Conservation (phyloP, 148 eudicot genomes). For the Linanthus parryae region DNA sequence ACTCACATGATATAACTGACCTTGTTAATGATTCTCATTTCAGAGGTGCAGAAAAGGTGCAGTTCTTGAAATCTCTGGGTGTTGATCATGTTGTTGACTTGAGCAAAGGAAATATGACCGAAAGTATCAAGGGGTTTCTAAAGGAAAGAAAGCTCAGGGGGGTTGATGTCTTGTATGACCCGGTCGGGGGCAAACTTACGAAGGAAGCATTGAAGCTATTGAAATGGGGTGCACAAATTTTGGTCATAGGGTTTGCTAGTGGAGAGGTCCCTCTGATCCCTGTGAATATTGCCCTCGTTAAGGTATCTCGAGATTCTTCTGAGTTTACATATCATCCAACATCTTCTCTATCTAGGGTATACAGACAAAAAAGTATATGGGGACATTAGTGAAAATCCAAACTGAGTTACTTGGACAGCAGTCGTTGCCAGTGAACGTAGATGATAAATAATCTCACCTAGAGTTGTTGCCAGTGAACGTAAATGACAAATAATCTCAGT, state of each 20-base stretch:
- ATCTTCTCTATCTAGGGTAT: neutral
- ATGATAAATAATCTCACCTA: too few species aligned
- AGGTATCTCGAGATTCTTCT: slow-evolving; percentile 35
- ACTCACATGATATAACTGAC: neutral
- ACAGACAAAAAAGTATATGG: too few species aligned
- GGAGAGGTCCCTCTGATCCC: slow-evolving; percentile 94
- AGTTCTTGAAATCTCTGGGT: slow-evolving; percentile 66
- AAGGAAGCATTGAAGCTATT: slow-evolving; percentile 74
- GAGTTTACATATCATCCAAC: neutral
- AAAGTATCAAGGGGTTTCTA: slow-evolving; percentile 76
- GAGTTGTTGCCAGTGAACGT: too few species aligned
- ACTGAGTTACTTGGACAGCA: too few species aligned
- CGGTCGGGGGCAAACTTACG: slow-evolving; percentile 94
- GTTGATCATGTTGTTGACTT: slow-evolving; percentile 87
- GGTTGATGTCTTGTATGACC: slow-evolving; percentile 95
- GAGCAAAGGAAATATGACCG: slow-evolving; percentile 51
- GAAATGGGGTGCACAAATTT: slow-evolving; percentile 94
- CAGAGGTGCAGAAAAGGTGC: slow-evolving; percentile 91
- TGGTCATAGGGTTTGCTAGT: slow-evolving; percentile 94
- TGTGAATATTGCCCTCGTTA: slow-evolving; percentile 88
- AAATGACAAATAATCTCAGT: too few species aligned
- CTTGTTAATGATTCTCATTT: slow-evolving; percentile 12
- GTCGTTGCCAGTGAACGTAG: too few species aligned
- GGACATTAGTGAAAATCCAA: too few species aligned
- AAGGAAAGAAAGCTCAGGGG: slow-evolving; percentile 78